Base-by-base conservation (phyloP, 176 grass and related monocot species). In the Echinochloa phyllopogon region DNA sequence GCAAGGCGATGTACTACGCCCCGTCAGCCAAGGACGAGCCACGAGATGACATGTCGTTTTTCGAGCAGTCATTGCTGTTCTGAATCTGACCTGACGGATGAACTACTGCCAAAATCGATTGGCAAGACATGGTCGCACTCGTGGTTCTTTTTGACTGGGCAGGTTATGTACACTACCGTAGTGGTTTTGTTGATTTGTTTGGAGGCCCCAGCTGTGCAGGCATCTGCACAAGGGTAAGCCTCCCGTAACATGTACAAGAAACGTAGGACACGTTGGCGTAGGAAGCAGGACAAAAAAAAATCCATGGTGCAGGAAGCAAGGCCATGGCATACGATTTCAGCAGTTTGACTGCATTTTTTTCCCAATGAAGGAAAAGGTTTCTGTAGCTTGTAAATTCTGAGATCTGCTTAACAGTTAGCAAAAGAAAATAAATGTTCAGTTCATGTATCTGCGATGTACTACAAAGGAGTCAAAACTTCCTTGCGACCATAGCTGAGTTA, bases 21-120 rank as follows among this genome's bases (percentile, higher is more conserved):
- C 52, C 84, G 20, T 59, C 36, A 4, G 18, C 86, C 48, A 92
- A 92, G 83, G 90, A 92, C 41, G 90, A 92, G 66, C 86, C 90
- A 3, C 88, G 50, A 9, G 90, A 92, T 20, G 82, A 88, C 82
- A 21, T 51, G 78, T 36, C 72, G 33, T 82, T 92, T 75, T 82
- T 88, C 58, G 83, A 82, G 18, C 73, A 92, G 40, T 62, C 64
- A 21, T 23, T 67, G 18, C 74, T 88, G 67, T 88, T 82, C 73
- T 88, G 73, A 92, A 33, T 33, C 29, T 33, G 29, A 33, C 29
- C 29, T 33, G 29, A 1, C 40, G 8, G 45, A 29, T 8, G 40
- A 14, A 36, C 24, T 5, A 9, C 42, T 43, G 40, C n/a, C n/a
- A 53, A 52, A 16, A 59, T 36, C 36, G 47, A 61, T 12, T 33